phyloP scores from a whole-genome alignment of 768 basidiomycete species.

The Sistotremastrum niveocremeum region DNA sequence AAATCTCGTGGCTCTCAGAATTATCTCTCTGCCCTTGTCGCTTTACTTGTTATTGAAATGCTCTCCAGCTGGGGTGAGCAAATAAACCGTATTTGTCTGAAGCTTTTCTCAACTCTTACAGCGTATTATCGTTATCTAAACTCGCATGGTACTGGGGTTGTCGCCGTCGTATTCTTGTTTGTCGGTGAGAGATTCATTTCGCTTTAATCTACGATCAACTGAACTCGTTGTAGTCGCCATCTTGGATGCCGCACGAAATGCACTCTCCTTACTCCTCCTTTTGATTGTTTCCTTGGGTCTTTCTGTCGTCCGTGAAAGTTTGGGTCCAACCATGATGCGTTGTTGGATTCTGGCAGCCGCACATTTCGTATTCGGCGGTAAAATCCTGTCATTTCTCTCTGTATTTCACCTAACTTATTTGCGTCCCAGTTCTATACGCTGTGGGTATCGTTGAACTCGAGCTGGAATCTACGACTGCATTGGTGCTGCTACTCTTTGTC shows the following conservation, averaged over 20 bases:
- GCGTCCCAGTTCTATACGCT: slow-evolving; percentile 66
- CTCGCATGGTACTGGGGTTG: slow-evolving; percentile 58
- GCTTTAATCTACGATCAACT: background rate
- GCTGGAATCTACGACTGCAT: slow-evolving; percentile 78
- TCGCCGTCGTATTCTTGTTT: slow-evolving; percentile 83
- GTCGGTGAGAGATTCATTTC: slow-evolving; percentile 43
- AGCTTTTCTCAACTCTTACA: slow-evolving; percentile 12
- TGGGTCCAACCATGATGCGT: slow-evolving; percentile 73
- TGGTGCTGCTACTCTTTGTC: slow-evolving; percentile 78
- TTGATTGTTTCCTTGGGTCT: slow-evolving; percentile 86
- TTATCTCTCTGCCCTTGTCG: slow-evolving; percentile 82
- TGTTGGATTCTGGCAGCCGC: slow-evolving; percentile 70
- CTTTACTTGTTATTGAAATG: slow-evolving; percentile 87
- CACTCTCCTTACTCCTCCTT: slow-evolving; percentile 90
- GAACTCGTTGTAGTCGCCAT: slow-evolving; percentile 56
- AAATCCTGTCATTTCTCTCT: slow-evolving; percentile 15
- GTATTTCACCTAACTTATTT: background rate
- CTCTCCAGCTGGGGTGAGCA: slow-evolving; percentile 72
- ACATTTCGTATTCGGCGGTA: slow-evolving; percentile 92
- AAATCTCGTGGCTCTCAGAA: slow-evolving; percentile 32
- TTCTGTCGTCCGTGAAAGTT: slow-evolving; percentile 79
- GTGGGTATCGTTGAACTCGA: slow-evolving; percentile 90
- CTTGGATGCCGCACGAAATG: slow-evolving; percentile 87
- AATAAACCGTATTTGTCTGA: background rate
- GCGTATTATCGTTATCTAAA: slow-evolving; percentile 95